Evolutionary conservation across 2,329 filamentous ascomycete genomes (phyloP), one percentile per base, ranked within the genome.

Genomic region (Camptophora hylomeconis): DNA sequence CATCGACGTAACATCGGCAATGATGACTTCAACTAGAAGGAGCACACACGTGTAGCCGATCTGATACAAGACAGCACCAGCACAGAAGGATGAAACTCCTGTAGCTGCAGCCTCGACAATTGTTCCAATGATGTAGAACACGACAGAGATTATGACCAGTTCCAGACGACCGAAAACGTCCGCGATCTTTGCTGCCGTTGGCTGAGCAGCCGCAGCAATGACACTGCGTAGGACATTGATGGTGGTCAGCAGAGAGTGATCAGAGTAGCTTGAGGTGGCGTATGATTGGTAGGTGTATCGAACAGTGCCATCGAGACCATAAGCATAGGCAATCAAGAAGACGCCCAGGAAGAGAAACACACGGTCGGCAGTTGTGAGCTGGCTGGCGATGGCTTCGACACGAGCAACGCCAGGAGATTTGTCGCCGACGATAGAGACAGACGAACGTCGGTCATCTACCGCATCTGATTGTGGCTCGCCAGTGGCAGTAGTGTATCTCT

Each of bases 321-420:
- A 79, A 18, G 63, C 68, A 47, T 75, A 79, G 7, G 72, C 66
- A 30, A 77, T 54, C 17, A 78, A 47, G 46, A 78, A 77, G 38
- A 77, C 57, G 14, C 70, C 60, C 7, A 66, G 44, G 50, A 77
- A 76, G 46, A 79, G 61, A 36, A 61, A 57, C 35, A 69, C 38
- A 17, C 69, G 67, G 45, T 76, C 69, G 9, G 41, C 34, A 3
- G 51, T 37, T 11, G 63, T 69, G 20, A 75, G 60, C 37, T 67
- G 60, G 6, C 58, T 50, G 5, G 63, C 53, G 25, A 76, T 55
- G 17, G 64, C 65, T 48, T 75, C 68, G 37, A 75, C 65, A 7
- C 72, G 66, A n/a, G 48, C 52, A 5, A 77, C 70, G 47, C 72
- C 72, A 4, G 68, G 57, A 10, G 54, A 59, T 37, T 50, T 57